Conservation (phyloP, 202 grass and related monocot genomes). For the Cymbopogon flexuosus region DNA sequence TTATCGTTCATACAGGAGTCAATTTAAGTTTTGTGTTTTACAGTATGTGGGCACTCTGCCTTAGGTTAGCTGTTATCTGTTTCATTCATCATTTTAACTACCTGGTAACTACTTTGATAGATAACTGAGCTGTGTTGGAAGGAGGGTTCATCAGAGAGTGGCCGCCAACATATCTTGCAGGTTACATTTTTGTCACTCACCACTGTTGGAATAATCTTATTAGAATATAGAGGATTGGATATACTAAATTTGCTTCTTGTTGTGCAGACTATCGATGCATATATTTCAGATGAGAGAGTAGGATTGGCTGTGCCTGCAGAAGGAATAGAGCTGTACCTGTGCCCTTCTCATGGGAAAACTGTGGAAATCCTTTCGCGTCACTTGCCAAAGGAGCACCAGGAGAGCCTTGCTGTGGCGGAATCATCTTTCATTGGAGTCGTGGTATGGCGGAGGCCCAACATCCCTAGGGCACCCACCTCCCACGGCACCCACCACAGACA, state of each 20-base stretch:
- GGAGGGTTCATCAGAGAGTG: slow-evolving; percentile 69
- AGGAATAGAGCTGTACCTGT: slow-evolving; percentile 87
- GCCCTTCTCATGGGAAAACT: slow-evolving; percentile 68
- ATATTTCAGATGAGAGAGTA: slow-evolving; percentile 79
- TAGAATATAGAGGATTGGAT: neutral
- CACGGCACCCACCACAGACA: slow-evolving; percentile 49
- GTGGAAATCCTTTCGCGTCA: slow-evolving; percentile 56
- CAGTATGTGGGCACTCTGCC: neutral
- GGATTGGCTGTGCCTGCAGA: slow-evolving; percentile 81
- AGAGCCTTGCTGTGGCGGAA: slow-evolving; percentile 36
- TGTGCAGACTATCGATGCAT: slow-evolving; percentile 76
- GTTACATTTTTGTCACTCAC: slow-evolving; percentile 36
- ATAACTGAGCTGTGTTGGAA: slow-evolving; percentile 80
- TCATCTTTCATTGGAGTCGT: slow-evolving; percentile 65
- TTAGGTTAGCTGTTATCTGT: neutral
- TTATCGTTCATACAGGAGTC: neutral
- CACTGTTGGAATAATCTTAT: slow-evolving; percentile 2
- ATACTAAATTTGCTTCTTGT: slow-evolving; percentile 25
- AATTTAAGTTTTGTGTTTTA: neutral
- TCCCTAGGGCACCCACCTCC: slow-evolving; percentile 44
- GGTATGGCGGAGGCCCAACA: slow-evolving; percentile 70
- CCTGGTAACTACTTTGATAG: slow-evolving; percentile 35
- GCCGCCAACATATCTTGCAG: slow-evolving; percentile 65
- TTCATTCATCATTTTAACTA: slow-evolving; percentile 13
- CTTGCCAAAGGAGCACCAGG: slow-evolving; percentile 66